phyloP scores from a whole-genome alignment of 73 alveolate species.

The Symbiodinium natans region DNA sequence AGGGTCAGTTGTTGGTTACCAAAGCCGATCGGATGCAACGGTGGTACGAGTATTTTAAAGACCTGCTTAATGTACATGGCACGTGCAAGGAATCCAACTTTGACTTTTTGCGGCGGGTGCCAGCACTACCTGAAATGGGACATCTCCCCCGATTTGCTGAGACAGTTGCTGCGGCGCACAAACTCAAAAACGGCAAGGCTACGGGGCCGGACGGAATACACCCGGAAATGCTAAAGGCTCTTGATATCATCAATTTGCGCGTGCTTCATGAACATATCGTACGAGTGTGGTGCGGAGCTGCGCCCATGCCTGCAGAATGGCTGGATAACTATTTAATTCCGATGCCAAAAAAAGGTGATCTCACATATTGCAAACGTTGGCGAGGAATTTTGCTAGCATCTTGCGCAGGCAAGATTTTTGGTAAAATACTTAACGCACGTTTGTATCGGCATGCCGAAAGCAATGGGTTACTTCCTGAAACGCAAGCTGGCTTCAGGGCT shows the following conservation, averaged over 20 bases:
- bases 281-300: background rate
- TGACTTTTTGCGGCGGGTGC: background rate
- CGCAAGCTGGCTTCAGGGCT: background rate
- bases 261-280: background rate
- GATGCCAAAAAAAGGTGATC: slow-evolving; percentile 3
- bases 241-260: background rate
- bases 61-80: background rate
- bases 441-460: background rate
- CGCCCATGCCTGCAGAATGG: slow-evolving; percentile 10
- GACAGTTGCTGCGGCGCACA: background rate
- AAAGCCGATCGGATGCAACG: background rate
- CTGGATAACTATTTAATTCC: background rate
- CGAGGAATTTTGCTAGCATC: background rate
- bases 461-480: background rate
- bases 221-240: background rate
- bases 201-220: slow-evolving; percentile 13
- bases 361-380: background rate
- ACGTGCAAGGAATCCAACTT: background rate
- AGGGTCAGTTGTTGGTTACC: background rate
- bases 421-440: background rate
- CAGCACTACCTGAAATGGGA: background rate
- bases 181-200: background rate
- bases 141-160: background rate
- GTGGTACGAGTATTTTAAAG: slow-evolving; percentile 1
- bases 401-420: background rate